A percentile compares a stretch with the other conserved stretches of the same genome.
Evolutionary conservation across 140 eudicot species (phyloP).

Genomic region (Bidens hawaiensis): DNA sequence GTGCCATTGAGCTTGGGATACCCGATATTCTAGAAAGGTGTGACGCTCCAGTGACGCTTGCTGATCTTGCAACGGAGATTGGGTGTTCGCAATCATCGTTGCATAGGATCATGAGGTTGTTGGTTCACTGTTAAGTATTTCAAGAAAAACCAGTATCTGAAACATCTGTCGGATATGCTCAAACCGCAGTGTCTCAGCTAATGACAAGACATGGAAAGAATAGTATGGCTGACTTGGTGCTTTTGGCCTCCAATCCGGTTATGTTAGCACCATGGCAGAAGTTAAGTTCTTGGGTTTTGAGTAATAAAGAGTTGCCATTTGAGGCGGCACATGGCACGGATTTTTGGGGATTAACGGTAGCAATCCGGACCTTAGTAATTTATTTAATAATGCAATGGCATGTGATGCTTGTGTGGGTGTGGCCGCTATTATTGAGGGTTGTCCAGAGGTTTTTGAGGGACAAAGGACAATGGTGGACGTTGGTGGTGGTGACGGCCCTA

Average conservation of each 20-base stretch:
- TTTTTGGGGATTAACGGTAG: not conserved
- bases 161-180: not conserved
- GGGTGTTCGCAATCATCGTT: conserved; percentile 5
- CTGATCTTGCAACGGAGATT: not conserved
- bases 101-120: conserved; percentile 4
- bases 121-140: not conserved
- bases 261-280: conserved; percentile 11
- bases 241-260: not conserved
- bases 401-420: not conserved
- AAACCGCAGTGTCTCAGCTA: not conserved
- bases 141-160: conserved; percentile 3
- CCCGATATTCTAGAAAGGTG: conserved; percentile 1
- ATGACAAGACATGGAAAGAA: not conserved
- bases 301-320: not conserved
- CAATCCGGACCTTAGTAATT: not conserved
- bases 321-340: not conserved
- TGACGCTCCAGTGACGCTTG: conserved; percentile 3
- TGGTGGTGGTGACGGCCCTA: not conserved
- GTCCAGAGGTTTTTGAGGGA: conserved; percentile 10
- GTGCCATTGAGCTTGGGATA: conserved; percentile 8
- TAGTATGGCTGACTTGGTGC: conserved; percentile 7
- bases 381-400: conserved; percentile 1
- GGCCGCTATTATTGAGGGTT: not conserved
- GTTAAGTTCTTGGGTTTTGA: conserved; percentile 1
- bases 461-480: not conserved